Base-by-base conservation (phyloP, 2,329 filamentous ascomycete genomes). In the Rachicladosporium sp. region DNA sequence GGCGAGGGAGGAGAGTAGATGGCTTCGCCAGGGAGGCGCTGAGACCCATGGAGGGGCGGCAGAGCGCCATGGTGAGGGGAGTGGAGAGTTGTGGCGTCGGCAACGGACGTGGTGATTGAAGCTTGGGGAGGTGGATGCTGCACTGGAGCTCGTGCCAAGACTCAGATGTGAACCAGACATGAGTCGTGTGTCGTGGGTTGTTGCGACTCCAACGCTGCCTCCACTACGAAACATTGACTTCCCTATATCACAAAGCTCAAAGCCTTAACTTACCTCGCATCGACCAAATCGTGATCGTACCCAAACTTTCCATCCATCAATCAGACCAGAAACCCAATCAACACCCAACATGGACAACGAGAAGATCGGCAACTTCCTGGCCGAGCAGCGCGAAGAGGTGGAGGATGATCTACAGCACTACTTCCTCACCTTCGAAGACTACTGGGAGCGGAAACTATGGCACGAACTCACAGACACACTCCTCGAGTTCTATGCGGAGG, bases 381-480 rank as follows among this genome's bases (percentile, higher is more conserved):
- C 79, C 45, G 82, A 93, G 53, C 84, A 93, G 74, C 82, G 87
- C 60, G 86, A 94, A 59, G 71, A 79, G 60, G 84, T 87, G 55
- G 83, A 87, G 38, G 83, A 87, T 52, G 83, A 93, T 61, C 76
- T 93, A 38, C 88, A 95, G 66, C 75, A 81, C 55, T 77, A 84
- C 56, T 84, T 95, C 63, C 74, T 98, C 54, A 78, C 81, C 55
- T 94, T 98, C 50, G 91, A 98, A 70, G 87, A 93, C 61, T 84
- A 79, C 59, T 98, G 91, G 91, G 91, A 98, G 71, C 80, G 89
- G 56, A 95, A 95, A 69, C 75, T 98, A 66, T 98, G 91, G 91
- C 91, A 98, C 69, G 88, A 98, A 67, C 81, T 98, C 51, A 98
- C 91, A 29, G 82, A 94, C 58, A 72, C 80, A 38, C 75, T 98